Evolutionary conservation across 192 early-diverging fungal genomes (phyloP).

Genomic region (Paraglomus brasilianum): DNA sequence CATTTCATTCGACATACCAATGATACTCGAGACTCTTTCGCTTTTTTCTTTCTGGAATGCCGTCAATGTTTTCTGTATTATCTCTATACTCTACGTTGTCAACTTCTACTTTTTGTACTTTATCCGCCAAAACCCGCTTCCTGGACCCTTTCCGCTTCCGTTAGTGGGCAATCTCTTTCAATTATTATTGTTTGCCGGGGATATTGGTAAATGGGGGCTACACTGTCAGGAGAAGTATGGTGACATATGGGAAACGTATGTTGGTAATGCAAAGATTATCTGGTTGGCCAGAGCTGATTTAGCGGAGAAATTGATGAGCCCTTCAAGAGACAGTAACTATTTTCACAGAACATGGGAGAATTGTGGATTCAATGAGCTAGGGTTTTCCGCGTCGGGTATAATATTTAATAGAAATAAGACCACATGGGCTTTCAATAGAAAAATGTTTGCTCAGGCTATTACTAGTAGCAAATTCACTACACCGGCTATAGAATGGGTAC

Average conservation of each 20-base stretch:
- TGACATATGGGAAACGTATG: conserved; percentile 6
- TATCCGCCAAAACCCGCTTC: background rate
- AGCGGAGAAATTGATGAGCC: background rate
- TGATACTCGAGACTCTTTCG: no score
- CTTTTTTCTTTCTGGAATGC: no score
- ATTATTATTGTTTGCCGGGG: background rate
- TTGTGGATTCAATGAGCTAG: background rate
- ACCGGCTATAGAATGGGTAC: no score
- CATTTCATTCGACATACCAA: no score
- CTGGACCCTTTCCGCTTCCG: conserved; percentile 9
- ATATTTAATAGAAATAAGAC: background rate
- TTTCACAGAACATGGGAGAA: background rate
- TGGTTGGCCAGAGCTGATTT: background rate
- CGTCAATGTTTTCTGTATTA: no score
- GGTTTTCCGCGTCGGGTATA: background rate
- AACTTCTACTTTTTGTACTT: conserved; percentile 5
- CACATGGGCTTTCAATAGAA: background rate
- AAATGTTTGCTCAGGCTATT: background rate
- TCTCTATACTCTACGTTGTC: background rate
- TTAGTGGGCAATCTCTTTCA: conserved; percentile 2
- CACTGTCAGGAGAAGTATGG: background rate
- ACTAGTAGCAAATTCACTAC: no score
- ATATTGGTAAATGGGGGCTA: background rate
- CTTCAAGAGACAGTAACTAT: background rate
- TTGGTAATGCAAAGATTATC: background rate